phyloP scores from a whole-genome alignment of 2,329 filamentous ascomycete species.

The Xylariaceae sp. region DNA sequence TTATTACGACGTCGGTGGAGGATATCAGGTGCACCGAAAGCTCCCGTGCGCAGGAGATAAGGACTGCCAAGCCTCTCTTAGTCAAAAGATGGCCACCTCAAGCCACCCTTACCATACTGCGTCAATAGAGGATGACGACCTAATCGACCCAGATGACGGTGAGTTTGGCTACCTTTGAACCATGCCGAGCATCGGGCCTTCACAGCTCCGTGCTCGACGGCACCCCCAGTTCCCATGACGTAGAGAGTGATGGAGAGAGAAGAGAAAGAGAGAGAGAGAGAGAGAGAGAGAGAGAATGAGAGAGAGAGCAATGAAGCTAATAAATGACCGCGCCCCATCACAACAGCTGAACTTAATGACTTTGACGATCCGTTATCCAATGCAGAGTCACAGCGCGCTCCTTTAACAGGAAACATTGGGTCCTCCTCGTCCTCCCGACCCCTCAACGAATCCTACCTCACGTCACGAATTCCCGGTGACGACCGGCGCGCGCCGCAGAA shows the following conservation, averaged over 20 bases:
- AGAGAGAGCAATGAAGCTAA: slow-evolving; percentile 6
- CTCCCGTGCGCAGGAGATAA: background rate
- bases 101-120: slow-evolving; percentile 56
- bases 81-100: slow-evolving; percentile 41
- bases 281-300: too few relatives aligned
- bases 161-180: slow-evolving; percentile 23
- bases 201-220: background rate
- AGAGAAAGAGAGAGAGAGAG: background rate
- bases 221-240: background rate
- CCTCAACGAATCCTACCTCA: slow-evolving; percentile 75
- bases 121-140: slow-evolving; percentile 56
- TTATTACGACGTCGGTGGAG: background rate
- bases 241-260: background rate
- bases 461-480: slow-evolving; percentile 84
- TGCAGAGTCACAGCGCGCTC: slow-evolving; percentile 64
- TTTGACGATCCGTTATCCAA: slow-evolving; percentile 78
- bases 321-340: background rate
- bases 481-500: slow-evolving; percentile 84
- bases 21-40: background rate
- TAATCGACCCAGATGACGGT: slow-evolving; percentile 79
- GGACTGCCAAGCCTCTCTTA: slow-evolving; percentile 4
- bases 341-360: slow-evolving; percentile 75
- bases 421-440: slow-evolving; percentile 48
- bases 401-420: slow-evolving; percentile 79
- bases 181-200: background rate